Conservation (phyloP, 768 basidiomycete species). For the Hemileccinum impolitum region DNA sequence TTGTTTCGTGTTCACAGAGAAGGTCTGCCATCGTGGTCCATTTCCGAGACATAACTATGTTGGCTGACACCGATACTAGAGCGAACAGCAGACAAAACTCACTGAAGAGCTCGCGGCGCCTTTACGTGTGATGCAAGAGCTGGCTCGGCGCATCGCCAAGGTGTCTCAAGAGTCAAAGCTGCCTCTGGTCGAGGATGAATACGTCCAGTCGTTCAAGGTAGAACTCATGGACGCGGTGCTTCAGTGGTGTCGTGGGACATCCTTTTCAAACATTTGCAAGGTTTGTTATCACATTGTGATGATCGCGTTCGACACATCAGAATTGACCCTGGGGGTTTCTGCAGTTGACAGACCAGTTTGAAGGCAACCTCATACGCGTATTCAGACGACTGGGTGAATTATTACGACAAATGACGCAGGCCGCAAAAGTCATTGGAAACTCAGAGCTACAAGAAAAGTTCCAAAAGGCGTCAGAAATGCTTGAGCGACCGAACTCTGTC, state of each 20-base stretch:
- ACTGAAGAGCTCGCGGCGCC: constrained; percentile 94
- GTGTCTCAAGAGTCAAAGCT: constrained; percentile 94
- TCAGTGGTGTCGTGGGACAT: constrained; percentile 97
- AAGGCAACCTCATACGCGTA: constrained; percentile 93
- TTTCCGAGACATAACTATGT: background rate
- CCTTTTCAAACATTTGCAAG: constrained; percentile 96
- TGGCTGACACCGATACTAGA: constrained; percentile 41
- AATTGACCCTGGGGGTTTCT: background rate
- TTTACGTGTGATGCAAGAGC: constrained; percentile 92
- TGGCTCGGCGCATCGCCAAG: constrained; percentile 93
- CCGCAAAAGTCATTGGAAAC: constrained; percentile 96
- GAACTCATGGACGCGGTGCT: constrained; percentile 98
- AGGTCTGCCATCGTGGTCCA: constrained; percentile 46
- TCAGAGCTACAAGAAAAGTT: constrained; percentile 92
- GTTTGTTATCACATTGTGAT: constrained; percentile 35
- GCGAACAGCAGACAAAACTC: constrained; percentile 79
- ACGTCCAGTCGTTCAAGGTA: constrained; percentile 95
- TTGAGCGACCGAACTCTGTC: constrained; percentile 91
- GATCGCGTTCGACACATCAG: background rate
- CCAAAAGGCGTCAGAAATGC: constrained; percentile 85
- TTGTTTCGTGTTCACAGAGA: constrained; percentile 97
- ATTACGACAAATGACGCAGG: constrained; percentile 92
- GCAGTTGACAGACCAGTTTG: constrained; percentile 95
- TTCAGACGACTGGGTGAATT: constrained; percentile 94
- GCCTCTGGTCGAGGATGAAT: constrained; percentile 86